Base-by-base conservation (phyloP, 2,329 filamentous ascomycete genomes). In the Helminthosporium solani region DNA sequence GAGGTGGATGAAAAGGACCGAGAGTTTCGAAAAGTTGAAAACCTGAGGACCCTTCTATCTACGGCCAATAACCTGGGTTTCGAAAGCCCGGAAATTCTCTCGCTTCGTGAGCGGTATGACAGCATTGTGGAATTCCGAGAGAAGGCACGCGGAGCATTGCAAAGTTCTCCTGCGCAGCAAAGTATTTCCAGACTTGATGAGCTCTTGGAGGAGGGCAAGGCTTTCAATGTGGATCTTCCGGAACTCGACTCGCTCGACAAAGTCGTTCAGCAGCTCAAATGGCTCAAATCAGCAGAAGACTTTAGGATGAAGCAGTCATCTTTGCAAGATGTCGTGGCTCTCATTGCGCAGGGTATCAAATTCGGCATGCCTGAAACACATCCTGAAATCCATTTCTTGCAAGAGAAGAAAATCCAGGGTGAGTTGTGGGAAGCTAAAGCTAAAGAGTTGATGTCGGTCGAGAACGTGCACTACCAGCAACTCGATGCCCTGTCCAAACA, bases 341-440 rank as follows among this genome's bases (percentile, higher is more conserved):
- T 97, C 38, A 87, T 97, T 33, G 79, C 85, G 20, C 84, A 89
- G 48, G 91, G 88, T 41, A 78, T 83, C 36, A 84, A 88, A 34
- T 78, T 97, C 3, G 85, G 86, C 3, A 87, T 99, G 6, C 82
- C 87, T 1, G 80, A 84, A 1, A 89, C 85, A 57, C 91, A 96
- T 64, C 87, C 91, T 40, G 85, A 92, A 54, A 78, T 96, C 44
- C 75, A 80, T 11, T 85, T 84, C 68, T 88, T 90, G 62, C 82
- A 84, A 49, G 87, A 92, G 21, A 86, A 95, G 67, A 81, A 86
- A 56, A 77, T 80, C 6, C 82, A 86, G 20, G 94, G 92, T 31
- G 82, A 90, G 63, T 78, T 88, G 36, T 99, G 94, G 94, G 94
- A 97, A 73, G 79, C 83, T 38, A 97, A 96, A 70, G 92, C 90